Evolutionary conservation across 1,284 basidiomycete genomes (phyloP), one percentile per base, ranked within the genome.

Genomic region (Cutaneotrichosporon sp.): DNA sequence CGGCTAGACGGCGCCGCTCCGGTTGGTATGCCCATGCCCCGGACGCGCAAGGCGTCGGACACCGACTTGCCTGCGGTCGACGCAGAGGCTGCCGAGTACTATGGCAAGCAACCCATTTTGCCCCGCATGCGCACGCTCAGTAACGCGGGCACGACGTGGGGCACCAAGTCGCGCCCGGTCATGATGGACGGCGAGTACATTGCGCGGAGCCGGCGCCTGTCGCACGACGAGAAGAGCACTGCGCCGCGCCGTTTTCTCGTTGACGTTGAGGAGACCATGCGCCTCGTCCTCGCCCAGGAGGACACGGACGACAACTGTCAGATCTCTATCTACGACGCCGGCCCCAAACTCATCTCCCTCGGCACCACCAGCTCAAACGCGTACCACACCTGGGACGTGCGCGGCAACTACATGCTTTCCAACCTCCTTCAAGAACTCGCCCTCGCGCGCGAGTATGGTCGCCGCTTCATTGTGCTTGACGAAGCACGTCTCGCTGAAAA

Each of bases 391-490:
- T 94, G 93, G 72, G 96, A 98, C 75, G 89, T 97, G 58, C 81
- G 92, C 40, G 92, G 92, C 41, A 94, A 87, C 14, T 97, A 98
- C 77, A 97, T 97, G 94, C 81, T 98, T 38, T 97, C 94, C 12
- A 98, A 97, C 75, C 83, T 98, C n/a, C 80, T 98, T 23, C 96
- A 98, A 79, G 94, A 98, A 74, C 85, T 98, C 39, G 96, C 94
- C 1, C 84, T 98, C 26, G 94, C 94, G n/a, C 84, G 89, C 13
- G 93, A 97, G 69, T 90, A 92, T 72, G 88, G 89, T 51, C 81
- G 92, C 51, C 94, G 94, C 76, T 88, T 90, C 34, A 96, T 98
- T 69, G 89, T 98, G 13, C 84, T 98, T n/a, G 93, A 97, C 66
- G 94, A 98, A 74, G 85, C 91, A 17, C 87, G 93, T 55, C 80